These are phyloP conservation scores for Dalechampia spathulata DNA, from an alignment of 441 rosid species.

Conservation along the genomic window DNA sequence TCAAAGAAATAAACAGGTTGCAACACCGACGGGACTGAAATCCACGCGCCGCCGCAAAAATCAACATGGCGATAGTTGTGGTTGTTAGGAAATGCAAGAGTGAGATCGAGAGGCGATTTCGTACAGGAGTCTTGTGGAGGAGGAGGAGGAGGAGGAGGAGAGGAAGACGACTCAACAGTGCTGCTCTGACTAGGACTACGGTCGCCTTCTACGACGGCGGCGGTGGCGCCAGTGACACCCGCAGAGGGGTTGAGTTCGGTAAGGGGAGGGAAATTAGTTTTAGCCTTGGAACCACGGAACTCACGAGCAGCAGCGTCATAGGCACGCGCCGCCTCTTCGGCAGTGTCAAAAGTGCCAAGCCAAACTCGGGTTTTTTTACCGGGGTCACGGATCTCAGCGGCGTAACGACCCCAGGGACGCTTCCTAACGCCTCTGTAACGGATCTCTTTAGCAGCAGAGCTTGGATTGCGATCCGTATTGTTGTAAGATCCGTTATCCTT, in stretches of 20 bases:
- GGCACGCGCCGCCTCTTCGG: conserved; percentile 72
- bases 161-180: conserved; percentile 46
- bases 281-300: conserved; percentile 73
- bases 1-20: conserved; percentile 45
- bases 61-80: neutral
- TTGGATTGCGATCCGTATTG: conserved; percentile 10
- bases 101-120: conserved; percentile 21
- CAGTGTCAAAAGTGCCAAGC: conserved; percentile 82
- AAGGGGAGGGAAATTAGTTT: conserved; percentile 46
- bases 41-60: conserved; percentile 21
- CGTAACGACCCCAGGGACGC: conserved; percentile 87
- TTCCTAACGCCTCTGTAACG: conserved; percentile 68
- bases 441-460: conserved; percentile 26
- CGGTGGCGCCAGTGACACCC: conserved; percentile 15
- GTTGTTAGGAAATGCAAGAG: conserved; percentile 19
- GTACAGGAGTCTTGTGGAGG: no score
- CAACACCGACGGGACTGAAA: conserved; percentile 26
- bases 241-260: conserved; percentile 19
- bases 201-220: no score
- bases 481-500: conserved; percentile 20
- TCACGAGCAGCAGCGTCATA: conserved; percentile 55
- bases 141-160: conserved; percentile 19
- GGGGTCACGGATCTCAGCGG: conserved; percentile 84
- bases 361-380: conserved; percentile 62
- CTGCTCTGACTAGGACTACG: conserved; percentile 59